Conservation (phyloP, 257 asterid genomes). For the Prunella vulgaris region DNA sequence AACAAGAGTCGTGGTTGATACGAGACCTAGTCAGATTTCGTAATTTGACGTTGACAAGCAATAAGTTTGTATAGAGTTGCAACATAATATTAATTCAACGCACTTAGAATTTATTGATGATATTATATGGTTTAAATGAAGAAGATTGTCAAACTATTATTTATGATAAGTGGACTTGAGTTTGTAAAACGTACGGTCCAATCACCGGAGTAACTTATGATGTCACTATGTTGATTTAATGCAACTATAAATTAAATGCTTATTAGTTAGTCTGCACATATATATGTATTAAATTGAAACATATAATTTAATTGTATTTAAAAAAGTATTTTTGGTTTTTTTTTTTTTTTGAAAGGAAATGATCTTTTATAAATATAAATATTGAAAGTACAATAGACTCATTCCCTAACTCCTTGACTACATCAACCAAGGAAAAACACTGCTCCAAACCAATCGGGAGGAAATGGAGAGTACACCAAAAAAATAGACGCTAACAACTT, state of each 20-base stretch:
- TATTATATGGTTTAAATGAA: neutral
- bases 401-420: no score
- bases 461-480: no score
- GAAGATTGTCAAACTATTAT: constrained; percentile 25
- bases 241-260: neutral
- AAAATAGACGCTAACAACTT: no score
- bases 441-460: no score
- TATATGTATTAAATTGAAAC: no score
- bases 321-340: no score
- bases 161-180: constrained; percentile 45
- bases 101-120: neutral
- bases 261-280: neutral
- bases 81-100: neutral
- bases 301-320: no score
- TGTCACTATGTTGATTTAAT: neutral
- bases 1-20: neutral
- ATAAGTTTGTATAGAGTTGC: neutral
- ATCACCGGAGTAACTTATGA: no score
- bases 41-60: neutral
- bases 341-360: no score
- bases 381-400: no score
- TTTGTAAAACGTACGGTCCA: constrained; percentile 34
- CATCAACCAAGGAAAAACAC: no score
- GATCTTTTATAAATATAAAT: no score
- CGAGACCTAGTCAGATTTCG: neutral